These are phyloP conservation scores for Arthrobotrys entomopaga DNA, from an alignment of 2,329 filamentous ascomycete species.

Conservation along the genomic window DNA sequence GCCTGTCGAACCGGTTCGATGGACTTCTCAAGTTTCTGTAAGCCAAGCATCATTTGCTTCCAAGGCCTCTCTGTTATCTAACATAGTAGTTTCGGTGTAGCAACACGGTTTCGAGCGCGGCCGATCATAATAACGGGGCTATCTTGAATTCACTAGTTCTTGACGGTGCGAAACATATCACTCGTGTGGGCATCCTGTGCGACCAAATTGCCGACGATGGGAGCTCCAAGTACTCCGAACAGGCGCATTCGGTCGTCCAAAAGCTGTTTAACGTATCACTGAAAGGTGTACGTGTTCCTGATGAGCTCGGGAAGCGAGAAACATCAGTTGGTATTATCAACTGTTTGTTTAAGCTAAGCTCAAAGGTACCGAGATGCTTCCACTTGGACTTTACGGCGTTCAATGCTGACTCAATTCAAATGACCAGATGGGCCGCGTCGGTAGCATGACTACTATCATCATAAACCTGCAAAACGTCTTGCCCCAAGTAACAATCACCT, in stretches of 20 bases:
- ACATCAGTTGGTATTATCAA: slow-evolving; percentile 51
- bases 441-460: slow-evolving; percentile 53
- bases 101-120: slow-evolving; percentile 46
- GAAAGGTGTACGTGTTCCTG: slow-evolving; percentile 34
- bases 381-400: no score
- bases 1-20: slow-evolving; percentile 37
- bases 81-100: slow-evolving; percentile 11
- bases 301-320: slow-evolving; percentile 48
- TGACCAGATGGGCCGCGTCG: slow-evolving; percentile 45
- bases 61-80: neutral
- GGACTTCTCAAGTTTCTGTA: slow-evolving; percentile 51
- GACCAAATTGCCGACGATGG: slow-evolving; percentile 40
- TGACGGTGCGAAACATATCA: slow-evolving; percentile 41
- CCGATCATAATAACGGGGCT: slow-evolving; percentile 44
- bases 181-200: slow-evolving; percentile 43
- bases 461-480: slow-evolving; percentile 52
- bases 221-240: slow-evolving; percentile 35
- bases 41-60: neutral
- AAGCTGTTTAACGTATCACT: slow-evolving; percentile 47
- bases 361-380: slow-evolving; percentile 34
- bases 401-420: neutral
- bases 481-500: slow-evolving; percentile 41
- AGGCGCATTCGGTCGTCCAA: slow-evolving; percentile 50
- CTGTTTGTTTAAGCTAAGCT: slow-evolving; percentile 51
- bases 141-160: slow-evolving; percentile 41